Conservation (phyloP, 805 yeast genomes). For the Candida tibetensis region DNA sequence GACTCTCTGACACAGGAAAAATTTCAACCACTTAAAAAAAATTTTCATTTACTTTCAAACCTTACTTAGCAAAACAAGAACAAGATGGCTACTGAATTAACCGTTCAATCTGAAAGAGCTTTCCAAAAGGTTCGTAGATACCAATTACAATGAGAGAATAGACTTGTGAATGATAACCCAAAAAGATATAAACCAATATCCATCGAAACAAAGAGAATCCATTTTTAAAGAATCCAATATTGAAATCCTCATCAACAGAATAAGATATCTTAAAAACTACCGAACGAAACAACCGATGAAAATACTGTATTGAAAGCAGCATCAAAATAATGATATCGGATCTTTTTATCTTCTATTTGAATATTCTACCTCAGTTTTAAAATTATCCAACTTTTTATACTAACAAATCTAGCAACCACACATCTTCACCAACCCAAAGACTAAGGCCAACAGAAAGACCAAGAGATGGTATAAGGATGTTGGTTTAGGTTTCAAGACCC, state of each 20-base stretch:
- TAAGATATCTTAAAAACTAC: too few relatives aligned
- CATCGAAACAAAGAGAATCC: too few relatives aligned
- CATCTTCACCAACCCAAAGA: slow-evolving; percentile 99
- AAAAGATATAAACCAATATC: too few relatives aligned
- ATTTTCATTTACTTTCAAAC: slow-evolving; percentile 12
- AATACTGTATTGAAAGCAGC: too few relatives aligned
- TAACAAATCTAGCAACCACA: slow-evolving; percentile 88
- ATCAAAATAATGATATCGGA: too few relatives aligned
- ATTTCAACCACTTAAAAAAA: slow-evolving; percentile 6
- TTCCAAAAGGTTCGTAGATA: slow-evolving; percentile 94
- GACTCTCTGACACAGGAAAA: not conserved
- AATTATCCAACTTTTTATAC: too few relatives aligned
- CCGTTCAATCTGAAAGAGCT: slow-evolving; percentile 99
- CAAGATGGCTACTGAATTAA: slow-evolving; percentile 98
- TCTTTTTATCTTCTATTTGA: too few relatives aligned
- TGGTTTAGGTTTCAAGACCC: slow-evolving; percentile 99
- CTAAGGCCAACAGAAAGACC: slow-evolving; percentile 97
- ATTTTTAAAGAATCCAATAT: too few relatives aligned
- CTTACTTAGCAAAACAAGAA: slow-evolving; percentile 9
- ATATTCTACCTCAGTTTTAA: too few relatives aligned
- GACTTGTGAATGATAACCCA: too few relatives aligned
- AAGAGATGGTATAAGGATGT: slow-evolving; percentile 99
- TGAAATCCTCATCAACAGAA: too few relatives aligned
- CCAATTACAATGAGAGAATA: not conserved
- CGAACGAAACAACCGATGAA: too few relatives aligned